phyloP scores from a whole-genome alignment of 257 asterid genomes.

The Oldenlandia corymbosa region DNA sequence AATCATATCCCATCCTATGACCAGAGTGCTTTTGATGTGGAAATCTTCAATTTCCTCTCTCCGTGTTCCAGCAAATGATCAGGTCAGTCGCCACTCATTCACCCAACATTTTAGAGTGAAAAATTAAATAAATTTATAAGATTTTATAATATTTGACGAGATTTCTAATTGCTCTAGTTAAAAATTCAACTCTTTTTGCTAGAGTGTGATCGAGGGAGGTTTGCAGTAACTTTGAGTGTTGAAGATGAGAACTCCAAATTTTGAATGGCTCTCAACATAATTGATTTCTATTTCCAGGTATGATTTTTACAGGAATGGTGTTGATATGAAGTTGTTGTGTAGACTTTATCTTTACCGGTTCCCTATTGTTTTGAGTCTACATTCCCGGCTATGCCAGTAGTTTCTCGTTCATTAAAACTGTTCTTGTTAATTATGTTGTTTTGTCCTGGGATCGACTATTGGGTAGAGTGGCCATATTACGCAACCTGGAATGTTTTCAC shows the following conservation, averaged over 20 bases:
- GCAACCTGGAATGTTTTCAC: too few species aligned
- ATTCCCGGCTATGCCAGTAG: too few species aligned
- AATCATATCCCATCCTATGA: too few species aligned
- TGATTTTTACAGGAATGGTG: conserved; percentile 65
- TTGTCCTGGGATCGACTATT: not conserved
- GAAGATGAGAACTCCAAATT: too few species aligned
- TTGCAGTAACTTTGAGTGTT: too few species aligned
- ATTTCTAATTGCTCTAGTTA: too few species aligned
- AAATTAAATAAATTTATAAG: too few species aligned
- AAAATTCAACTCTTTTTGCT: too few species aligned
- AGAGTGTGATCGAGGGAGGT: too few species aligned
- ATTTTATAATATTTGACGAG: too few species aligned
- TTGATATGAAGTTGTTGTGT: not conserved
- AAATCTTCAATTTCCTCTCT: conserved; percentile 53
- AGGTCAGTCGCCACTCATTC: conserved; percentile 33
- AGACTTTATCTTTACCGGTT: not conserved
- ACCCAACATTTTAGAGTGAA: too few species aligned
- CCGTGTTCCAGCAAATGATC: conserved; percentile 84
- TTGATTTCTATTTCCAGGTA: conserved; percentile 42
- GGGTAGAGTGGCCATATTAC: not conserved
- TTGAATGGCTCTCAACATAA: too few species aligned
- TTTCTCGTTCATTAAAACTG: not conserved
- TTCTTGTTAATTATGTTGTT: not conserved
- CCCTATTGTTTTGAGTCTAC: not conserved
- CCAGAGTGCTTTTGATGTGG: conserved; percentile 67